Conservation (phyloP, 2,329 filamentous ascomycete species). For the Fusarium aywerte region DNA sequence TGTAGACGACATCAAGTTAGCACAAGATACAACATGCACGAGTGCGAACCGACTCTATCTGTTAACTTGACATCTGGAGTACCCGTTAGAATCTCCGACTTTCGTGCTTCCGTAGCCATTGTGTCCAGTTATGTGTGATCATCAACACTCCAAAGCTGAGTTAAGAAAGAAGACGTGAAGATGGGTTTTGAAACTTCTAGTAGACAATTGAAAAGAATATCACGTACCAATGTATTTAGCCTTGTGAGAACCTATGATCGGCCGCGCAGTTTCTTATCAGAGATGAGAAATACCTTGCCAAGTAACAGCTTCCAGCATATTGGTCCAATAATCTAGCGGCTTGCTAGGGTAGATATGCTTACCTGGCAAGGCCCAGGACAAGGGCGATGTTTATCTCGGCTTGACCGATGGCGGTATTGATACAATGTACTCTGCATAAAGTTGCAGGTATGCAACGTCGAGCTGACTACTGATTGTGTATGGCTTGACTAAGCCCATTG, state of each 20-base stretch:
- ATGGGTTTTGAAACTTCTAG: background rate
- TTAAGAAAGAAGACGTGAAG: background rate
- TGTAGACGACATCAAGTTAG: background rate
- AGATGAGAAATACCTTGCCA: background rate
- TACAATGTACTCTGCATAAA: background rate
- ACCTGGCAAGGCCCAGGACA: background rate
- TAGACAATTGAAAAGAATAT: too few species aligned
- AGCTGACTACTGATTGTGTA: background rate
- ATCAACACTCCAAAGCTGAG: background rate
- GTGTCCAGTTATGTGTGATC: background rate
- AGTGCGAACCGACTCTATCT: slow-evolving; percentile 24
- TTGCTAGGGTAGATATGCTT: background rate
- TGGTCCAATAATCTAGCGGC: slow-evolving; percentile 1
- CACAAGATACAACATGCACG: too few species aligned
- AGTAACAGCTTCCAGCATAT: background rate
- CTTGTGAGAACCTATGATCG: background rate
- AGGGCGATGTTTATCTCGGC: slow-evolving; percentile 16
- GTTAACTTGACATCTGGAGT: background rate
- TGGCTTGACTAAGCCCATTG: slow-evolving; percentile 8
- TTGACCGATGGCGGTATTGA: slow-evolving; percentile 8
- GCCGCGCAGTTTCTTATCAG: background rate
- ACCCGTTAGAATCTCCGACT: background rate
- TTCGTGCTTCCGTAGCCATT: slow-evolving; percentile 14
- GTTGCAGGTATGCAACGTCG: background rate
- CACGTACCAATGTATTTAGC: background rate